These are phyloP conservation scores for Cetraspora pellucida DNA, from an alignment of 192 early-diverging fungal species.

Conservation along the genomic window DNA sequence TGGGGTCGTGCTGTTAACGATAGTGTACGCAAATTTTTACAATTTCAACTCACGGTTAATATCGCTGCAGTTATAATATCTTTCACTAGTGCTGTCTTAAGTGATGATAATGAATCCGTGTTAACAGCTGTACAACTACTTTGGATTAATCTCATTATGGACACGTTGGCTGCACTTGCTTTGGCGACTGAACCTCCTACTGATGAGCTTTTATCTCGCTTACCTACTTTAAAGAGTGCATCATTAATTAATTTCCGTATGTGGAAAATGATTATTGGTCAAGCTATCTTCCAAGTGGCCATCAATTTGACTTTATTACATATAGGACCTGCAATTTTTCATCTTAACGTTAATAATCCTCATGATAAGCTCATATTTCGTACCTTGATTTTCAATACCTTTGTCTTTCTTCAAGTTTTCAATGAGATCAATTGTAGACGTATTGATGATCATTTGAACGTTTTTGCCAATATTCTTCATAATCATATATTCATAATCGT, in stretches of 20 bases:
- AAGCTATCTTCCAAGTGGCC: conserved; percentile 87
- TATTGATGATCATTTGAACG: conserved; percentile 78
- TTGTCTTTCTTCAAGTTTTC: conserved; percentile 94
- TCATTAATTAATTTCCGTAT: conserved; percentile 85
- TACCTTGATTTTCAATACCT: conserved; percentile 92
- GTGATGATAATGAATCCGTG: conserved; percentile 69
- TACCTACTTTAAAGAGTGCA: conserved; percentile 74
- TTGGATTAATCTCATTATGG: conserved; percentile 97
- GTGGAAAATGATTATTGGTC: conserved; percentile 91
- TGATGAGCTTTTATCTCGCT: conserved; percentile 76
- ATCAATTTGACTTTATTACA: conserved; percentile 68
- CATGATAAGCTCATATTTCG: conserved; percentile 54
- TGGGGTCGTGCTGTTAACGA: conserved; percentile 85
- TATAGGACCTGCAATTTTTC: conserved; percentile 64
- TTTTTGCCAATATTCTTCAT: conserved; percentile 82
- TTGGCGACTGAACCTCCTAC: conserved; percentile 90
- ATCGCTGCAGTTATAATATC: conserved; percentile 76
- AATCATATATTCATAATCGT: conserved; percentile 84
- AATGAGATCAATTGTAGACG: conserved; percentile 92
- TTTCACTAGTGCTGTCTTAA: conserved; percentile 66
- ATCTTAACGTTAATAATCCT: conserved; percentile 41
- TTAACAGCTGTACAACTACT: conserved; percentile 90
- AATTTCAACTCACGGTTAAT: conserved; percentile 85
- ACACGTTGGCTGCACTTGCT: conserved; percentile 89
- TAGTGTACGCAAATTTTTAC: conserved; percentile 84